Evolutionary conservation across 192 early-diverging fungal species (phyloP), one percentile per base, ranked within the genome.

Genomic region (Coemansia sp.): DNA sequence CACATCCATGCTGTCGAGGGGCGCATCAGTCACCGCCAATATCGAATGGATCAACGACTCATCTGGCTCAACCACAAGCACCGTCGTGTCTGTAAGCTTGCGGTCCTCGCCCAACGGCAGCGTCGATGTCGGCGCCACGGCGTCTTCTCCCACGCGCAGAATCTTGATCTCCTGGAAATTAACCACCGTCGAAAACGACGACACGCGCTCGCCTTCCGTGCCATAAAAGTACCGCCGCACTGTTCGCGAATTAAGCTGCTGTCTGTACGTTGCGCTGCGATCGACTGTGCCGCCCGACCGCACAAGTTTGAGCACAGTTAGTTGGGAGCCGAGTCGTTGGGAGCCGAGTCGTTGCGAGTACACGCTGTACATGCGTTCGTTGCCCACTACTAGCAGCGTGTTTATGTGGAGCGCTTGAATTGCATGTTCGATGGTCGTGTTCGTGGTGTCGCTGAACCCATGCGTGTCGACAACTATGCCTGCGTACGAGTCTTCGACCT

Each of bases 171-270:
- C 95, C 11, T 87, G 59, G 56, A 91, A 96, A 22, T 83, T 81
- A 25, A 94, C 87, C 20, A 91, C 85, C 26, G 88, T 90, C 1
- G 89, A 90, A 66, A 92, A 98, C 14, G 97, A 94, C 9, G 86
- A 86, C 8, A 92, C 71, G 58, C 93, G 91, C 34, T 74, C 85
- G 49, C 89, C 87, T 0, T 78, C 36, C 0, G 91, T 91, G 0
- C 97, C 97, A 74, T 98, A 96, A 83, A 99, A 99, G 78, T 99
- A 99, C 62, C 93, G 92, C 7, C 86, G 85, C 7, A 99, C 92
- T 55, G 85, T 87, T 26, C 87, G 80, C 34, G 85, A 82, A 66
- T 94, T 90, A 4, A 82, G 53, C 37, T 92, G 89, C 22, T 86
- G 81, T 15, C 90, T 68, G 65, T 84, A 93, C 1, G 69, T 57